Percentiles rank a stretch among this genome's conserved stretches.
Conservation (phyloP, 1,139 yeast genomes). For the Geotrichum macrosporum region DNA sequence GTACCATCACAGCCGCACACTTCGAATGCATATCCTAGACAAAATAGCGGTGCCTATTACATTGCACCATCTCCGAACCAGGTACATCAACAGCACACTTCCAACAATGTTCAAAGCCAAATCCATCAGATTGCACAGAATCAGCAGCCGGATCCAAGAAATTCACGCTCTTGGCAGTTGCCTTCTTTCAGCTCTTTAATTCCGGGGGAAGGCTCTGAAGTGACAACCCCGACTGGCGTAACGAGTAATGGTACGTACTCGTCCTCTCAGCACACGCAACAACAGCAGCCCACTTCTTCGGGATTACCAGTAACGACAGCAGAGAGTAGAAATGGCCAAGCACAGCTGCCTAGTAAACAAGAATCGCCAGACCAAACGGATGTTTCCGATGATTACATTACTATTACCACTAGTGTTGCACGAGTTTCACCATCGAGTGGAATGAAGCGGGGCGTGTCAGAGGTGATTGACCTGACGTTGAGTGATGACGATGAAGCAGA, state of each 20-base stretch:
- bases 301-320: too few relatives aligned
- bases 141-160: too few relatives aligned
- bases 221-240: too few relatives aligned
- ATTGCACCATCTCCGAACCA: too few relatives aligned
- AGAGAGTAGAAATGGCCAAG: too few relatives aligned
- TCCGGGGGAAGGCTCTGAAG: background rate
- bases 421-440: slow-evolving; percentile 3
- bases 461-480: slow-evolving; percentile 28
- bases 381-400: background rate
- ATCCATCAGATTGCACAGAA: slow-evolving; percentile 1
- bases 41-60: background rate
- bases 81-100: too few relatives aligned
- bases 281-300: too few relatives aligned
- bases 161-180: slow-evolving; percentile 6
- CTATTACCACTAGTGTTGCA: background rate
- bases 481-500: slow-evolving; percentile 27
- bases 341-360: background rate
- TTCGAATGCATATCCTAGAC: background rate
- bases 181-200: slow-evolving; percentile 3
- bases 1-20: background rate
- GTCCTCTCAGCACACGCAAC: background rate
- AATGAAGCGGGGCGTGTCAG: slow-evolving; percentile 18
- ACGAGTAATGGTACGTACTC: too few relatives aligned
- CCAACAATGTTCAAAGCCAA: too few relatives aligned
- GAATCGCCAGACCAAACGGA: slow-evolving; percentile 2